A percentile compares a stretch with the other conserved stretches of the same genome.
Evolutionary conservation across 768 basidiomycete genomes (phyloP).

Genomic region (Boletus barrowsii): DNA sequence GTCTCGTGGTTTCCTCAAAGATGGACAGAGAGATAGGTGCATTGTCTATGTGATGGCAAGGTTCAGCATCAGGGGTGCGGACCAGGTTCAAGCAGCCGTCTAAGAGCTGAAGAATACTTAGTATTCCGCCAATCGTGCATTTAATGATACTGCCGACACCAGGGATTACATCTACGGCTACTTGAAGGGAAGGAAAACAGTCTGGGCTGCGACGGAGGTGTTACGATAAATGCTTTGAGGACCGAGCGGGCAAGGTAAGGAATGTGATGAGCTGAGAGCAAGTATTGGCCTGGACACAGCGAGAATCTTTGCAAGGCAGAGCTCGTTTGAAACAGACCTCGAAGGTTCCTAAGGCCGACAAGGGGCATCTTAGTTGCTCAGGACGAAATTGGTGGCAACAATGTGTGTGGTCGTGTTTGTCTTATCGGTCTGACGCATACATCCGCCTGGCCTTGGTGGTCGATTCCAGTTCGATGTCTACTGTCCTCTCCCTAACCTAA

Average conservation of each 20-base stretch:
- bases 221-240: not conserved
- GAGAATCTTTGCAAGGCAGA: not conserved
- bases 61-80: not conserved
- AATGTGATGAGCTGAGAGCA: not conserved
- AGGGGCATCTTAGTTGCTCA: too few relatives aligned
- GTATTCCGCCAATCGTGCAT: not conserved
- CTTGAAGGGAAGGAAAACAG: constrained; percentile 3
- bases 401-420: too few relatives aligned
- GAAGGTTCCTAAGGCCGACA: not conserved
- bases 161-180: not conserved
- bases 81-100: too few relatives aligned
- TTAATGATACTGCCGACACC: constrained; percentile 1
- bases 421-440: too few relatives aligned
- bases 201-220: not conserved
- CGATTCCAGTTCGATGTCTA: too few relatives aligned
- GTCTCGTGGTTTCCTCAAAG: not conserved
- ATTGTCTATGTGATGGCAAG: not conserved
- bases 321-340: not conserved
- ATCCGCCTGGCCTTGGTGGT: too few relatives aligned
- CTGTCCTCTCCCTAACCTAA: too few relatives aligned
- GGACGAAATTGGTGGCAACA: too few relatives aligned
- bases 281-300: not conserved
- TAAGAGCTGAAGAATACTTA: not conserved
- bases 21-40: not conserved
- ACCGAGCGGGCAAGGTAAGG: not conserved